Evolutionary conservation across 257 asterid species (phyloP), one percentile per base, ranked within the genome.

Genomic region (Jacaranda mimosifolia): DNA sequence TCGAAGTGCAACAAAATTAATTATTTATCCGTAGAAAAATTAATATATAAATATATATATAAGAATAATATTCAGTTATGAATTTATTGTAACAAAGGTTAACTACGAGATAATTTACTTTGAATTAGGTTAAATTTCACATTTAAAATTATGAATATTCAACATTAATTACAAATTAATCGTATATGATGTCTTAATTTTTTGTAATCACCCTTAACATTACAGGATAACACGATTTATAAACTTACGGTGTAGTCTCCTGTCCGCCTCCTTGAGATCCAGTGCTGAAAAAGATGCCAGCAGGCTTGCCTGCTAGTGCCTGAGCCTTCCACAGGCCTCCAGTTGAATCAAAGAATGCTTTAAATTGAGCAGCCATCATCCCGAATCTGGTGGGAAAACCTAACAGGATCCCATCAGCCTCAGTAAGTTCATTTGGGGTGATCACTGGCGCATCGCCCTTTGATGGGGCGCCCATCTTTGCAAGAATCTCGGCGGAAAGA

Each of bases 221-320:
- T 26, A 26, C 14, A 52, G 21, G 4, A 53, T 53, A 21, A 53
- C 59, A 15, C 3, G 35, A 5, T n/a, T 18, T 56, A 17, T 3
- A 11, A 67, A 72, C 84, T 77, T 63, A 88, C 90, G 90, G 48
- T 2, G 92, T 88, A 14, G 90, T 88, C 58, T 88, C 92, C 39
- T 89, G 92, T 4, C 94, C 92, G 5, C 90, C 92, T 5, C 89
- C 92, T 68, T 86, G 90, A 19, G 94, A 83, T 51, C 85, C 91
- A 3, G 89, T 87, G 83, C 88, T 78, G 71, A 38, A 85, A 76
- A 89, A 89, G 57, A 89, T 39, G 3, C 91, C 90, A 6, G 90
- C 88, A 0, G 91, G 90, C 64, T 89, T 89, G 19, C 93, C 91
- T 0, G 91, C 91, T 0, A 89, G 85, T 38, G 80, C 77, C 75